Percentiles rank a stretch among this genome's conserved stretches.
Evolutionary conservation across 202 grass and related monocot genomes (phyloP).

Genomic region (Hordeum pubiflorum): DNA sequence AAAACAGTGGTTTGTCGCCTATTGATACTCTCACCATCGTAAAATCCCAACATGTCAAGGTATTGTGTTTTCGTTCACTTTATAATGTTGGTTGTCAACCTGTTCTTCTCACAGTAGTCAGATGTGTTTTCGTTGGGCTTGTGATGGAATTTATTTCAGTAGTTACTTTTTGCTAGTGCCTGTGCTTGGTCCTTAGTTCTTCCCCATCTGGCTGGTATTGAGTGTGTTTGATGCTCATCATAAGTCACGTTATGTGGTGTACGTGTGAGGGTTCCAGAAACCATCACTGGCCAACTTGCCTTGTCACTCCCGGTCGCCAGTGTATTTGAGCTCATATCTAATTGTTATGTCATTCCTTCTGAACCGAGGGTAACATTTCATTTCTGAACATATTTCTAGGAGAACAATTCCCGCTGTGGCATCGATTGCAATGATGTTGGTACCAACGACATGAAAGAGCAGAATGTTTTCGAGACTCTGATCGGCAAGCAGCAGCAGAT

Average conservation of each 20-base stretch:
- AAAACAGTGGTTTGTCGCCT: conserved; percentile 87
- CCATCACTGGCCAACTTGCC: no score
- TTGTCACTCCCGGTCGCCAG: no score
- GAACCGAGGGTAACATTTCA: background rate
- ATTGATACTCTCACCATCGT: conserved; percentile 89
- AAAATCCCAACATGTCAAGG: conserved; percentile 95
- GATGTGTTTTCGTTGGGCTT: background rate
- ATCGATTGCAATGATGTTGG: conserved; percentile 94
- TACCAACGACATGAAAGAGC: conserved; percentile 77
- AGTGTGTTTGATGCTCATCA: background rate
- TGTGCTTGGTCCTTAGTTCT: background rate
- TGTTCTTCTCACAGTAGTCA: background rate
- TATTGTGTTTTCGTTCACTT: conserved; percentile 17
- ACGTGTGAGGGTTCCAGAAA: background rate
- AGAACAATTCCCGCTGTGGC: conserved; percentile 61
- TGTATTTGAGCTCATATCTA: background rate
- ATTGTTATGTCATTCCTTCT: background rate
- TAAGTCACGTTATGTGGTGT: background rate
- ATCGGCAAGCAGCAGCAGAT: conserved; percentile 97
- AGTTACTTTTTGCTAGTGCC: background rate
- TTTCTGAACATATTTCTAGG: conserved; percentile 44
- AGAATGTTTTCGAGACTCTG: conserved; percentile 83
- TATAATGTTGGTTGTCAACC: background rate
- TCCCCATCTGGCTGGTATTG: background rate
- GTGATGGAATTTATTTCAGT: background rate